Evolutionary conservation across 2,329 filamentous ascomycete species (phyloP).

Genomic region (Fusarium clavum): DNA sequence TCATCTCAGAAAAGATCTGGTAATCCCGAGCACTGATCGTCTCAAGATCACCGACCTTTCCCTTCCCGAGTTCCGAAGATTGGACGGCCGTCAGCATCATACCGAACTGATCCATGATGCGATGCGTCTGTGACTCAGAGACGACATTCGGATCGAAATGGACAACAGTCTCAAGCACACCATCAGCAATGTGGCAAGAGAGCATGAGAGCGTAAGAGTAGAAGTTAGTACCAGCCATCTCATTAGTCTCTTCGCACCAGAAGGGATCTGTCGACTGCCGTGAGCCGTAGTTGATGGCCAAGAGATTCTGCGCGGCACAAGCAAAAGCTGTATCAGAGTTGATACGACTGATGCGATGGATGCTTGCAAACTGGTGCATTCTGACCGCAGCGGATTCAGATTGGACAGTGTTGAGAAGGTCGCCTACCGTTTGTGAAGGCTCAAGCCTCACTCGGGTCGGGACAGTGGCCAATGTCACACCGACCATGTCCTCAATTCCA

Average conservation of each 20-base stretch:
- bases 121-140: constrained; percentile 15
- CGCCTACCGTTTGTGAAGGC: neutral
- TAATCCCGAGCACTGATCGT: constrained; percentile 10
- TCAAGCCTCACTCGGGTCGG: constrained; percentile 20
- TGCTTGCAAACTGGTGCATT: constrained; percentile 26
- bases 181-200: constrained; percentile 33
- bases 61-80: neutral
- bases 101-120: constrained; percentile 38
- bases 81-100: constrained; percentile 16
- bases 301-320: constrained; percentile 38
- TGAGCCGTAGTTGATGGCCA: constrained; percentile 36
- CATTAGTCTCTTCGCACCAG: constrained; percentile 35
- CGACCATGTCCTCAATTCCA: constrained; percentile 37
- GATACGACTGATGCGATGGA: constrained; percentile 37
- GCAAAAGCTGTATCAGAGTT: constrained; percentile 28
- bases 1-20: constrained; percentile 13
- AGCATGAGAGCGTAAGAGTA: constrained; percentile 45
- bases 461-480: constrained; percentile 38
- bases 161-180: constrained; percentile 33
- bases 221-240: constrained; percentile 44
- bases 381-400: constrained; percentile 24
- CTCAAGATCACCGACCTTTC: neutral
- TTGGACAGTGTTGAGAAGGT: constrained; percentile 26
- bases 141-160: constrained; percentile 36
- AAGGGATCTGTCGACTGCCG: constrained; percentile 15